These are phyloP conservation scores for Anthracocystis panici-leucophaei DNA, from an alignment of 1,284 basidiomycete species.

Conservation along the genomic window DNA sequence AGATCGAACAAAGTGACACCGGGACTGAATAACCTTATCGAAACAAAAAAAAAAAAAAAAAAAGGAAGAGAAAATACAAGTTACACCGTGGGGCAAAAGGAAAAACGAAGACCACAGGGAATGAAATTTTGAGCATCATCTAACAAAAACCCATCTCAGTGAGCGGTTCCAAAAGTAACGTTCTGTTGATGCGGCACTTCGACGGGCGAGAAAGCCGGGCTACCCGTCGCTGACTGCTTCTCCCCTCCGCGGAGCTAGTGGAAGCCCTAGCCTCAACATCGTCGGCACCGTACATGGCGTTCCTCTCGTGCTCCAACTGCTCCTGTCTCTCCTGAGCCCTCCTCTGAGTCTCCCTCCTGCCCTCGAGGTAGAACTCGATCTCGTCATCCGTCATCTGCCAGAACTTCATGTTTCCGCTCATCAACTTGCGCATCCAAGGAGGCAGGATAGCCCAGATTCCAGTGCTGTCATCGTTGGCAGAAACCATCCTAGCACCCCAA, in stretches of 20 bases:
- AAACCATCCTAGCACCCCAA: slow-evolving; percentile 52
- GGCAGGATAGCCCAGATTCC: slow-evolving; percentile 57
- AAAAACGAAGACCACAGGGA: background rate
- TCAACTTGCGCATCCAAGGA: slow-evolving; percentile 64
- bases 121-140: background rate
- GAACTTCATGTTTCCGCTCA: slow-evolving; percentile 60
- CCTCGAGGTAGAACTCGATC: slow-evolving; percentile 64
- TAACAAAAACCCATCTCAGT: too few relatives aligned
- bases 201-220: slow-evolving; percentile 35
- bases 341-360: slow-evolving; percentile 56
- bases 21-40: background rate
- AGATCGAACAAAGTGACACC: slow-evolving; percentile 1
- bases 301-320: slow-evolving; percentile 52
- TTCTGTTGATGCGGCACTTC: slow-evolving; percentile 26
- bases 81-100: background rate
- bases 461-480: slow-evolving; percentile 46
- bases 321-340: slow-evolving; percentile 48
- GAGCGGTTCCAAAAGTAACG: slow-evolving; percentile 17
- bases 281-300: slow-evolving; percentile 44
- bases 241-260: slow-evolving; percentile 29
- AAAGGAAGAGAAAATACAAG: background rate
- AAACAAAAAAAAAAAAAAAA: background rate
- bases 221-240: slow-evolving; percentile 40
- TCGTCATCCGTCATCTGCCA: slow-evolving; percentile 66
- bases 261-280: slow-evolving; percentile 47